These are phyloP conservation scores for Mycena haematopus DNA, from an alignment of 768 basidiomycete genomes.

Conservation along the genomic window DNA sequence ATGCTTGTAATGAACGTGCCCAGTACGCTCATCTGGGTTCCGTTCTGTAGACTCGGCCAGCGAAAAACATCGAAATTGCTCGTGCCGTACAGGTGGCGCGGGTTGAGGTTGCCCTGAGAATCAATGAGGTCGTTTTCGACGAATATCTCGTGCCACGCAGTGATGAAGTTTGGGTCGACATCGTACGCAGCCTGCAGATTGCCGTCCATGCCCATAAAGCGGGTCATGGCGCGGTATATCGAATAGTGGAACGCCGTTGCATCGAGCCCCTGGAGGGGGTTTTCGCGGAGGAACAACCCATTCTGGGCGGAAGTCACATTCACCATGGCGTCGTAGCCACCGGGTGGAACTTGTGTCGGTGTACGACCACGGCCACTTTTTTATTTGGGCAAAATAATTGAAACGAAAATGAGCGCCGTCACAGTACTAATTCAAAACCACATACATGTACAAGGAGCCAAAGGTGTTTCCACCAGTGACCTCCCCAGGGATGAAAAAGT, in stretches of 20 bases:
- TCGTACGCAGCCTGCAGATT: slow-evolving; percentile 93
- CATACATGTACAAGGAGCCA: slow-evolving; percentile 84
- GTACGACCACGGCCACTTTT: slow-evolving; percentile 88
- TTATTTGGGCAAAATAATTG: neutral
- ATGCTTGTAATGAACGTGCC: slow-evolving; percentile 81
- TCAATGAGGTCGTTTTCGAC: slow-evolving; percentile 89
- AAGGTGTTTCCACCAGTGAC: slow-evolving; percentile 95
- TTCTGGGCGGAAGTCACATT: slow-evolving; percentile 65
- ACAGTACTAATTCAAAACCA: slow-evolving; percentile 20
- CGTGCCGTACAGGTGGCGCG: slow-evolving; percentile 89
- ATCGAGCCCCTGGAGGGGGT: slow-evolving; percentile 69
- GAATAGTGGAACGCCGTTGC: slow-evolving; percentile 93
- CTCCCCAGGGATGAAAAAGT: slow-evolving; percentile 92
- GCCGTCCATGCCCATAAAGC: slow-evolving; percentile 96
- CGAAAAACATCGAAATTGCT: slow-evolving; percentile 95
- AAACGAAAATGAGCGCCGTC: neutral
- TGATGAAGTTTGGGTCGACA: slow-evolving; percentile 80
- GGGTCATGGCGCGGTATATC: slow-evolving; percentile 82
- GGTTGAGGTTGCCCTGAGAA: slow-evolving; percentile 69
- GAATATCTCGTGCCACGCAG: slow-evolving; percentile 92
- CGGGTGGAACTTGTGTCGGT: slow-evolving; percentile 69
- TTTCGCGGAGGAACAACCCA: slow-evolving; percentile 82
- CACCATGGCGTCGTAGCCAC: slow-evolving; percentile 70
- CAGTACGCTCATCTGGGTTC: slow-evolving; percentile 76
- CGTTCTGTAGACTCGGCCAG: slow-evolving; percentile 90